Evolutionary conservation across 2,329 filamentous ascomycete genomes (phyloP).

Genomic region (Fusarium graminum): DNA sequence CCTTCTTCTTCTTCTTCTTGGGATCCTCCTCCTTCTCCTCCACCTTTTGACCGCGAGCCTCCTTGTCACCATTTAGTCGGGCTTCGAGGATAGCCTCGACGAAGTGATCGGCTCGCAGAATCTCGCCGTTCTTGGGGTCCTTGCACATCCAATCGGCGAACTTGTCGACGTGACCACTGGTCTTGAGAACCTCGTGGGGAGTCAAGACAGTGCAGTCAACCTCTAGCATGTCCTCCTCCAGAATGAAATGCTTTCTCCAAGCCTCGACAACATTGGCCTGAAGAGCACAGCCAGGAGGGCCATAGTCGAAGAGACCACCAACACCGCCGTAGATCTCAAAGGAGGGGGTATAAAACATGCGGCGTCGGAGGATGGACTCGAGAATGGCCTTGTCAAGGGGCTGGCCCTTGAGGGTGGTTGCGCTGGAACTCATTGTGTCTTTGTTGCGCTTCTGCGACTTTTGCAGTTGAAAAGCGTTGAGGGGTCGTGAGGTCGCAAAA

Average conservation of each 20-base stretch:
- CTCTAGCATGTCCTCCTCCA: constrained; percentile 95
- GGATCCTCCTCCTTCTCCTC: constrained; percentile 79
- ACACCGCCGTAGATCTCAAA: constrained; percentile 97
- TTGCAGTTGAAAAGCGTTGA: constrained; percentile 50
- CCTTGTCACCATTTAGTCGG: constrained; percentile 89
- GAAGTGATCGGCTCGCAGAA: constrained; percentile 94
- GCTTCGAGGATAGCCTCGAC: constrained; percentile 94
- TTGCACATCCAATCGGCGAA: constrained; percentile 99
- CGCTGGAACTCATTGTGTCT: constrained; percentile 62
- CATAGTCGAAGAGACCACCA: constrained; percentile 92
- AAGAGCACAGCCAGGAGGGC: constrained; percentile 86
- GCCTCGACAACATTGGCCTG: constrained; percentile 89
- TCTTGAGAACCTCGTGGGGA: constrained; percentile 93
- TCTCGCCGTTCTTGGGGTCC: constrained; percentile 97
- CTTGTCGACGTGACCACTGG: constrained; percentile 95
- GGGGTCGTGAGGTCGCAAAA: constrained; percentile 50
- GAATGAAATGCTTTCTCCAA: constrained; percentile 93
- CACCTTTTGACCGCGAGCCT: constrained; percentile 86
- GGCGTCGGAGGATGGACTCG: constrained; percentile 87
- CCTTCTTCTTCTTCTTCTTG: constrained; percentile 91
- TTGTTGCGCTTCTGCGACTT: constrained; percentile 46
- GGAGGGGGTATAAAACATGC: constrained; percentile 93
- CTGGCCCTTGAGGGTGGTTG: constrained; percentile 88
- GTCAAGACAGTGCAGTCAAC: constrained; percentile 95
- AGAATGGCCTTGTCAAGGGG: constrained; percentile 85